A percentile compares a stretch with the other conserved stretches of the same genome.
Conservation (phyloP, 345 rosid species). For the Euclidium syriacum region DNA sequence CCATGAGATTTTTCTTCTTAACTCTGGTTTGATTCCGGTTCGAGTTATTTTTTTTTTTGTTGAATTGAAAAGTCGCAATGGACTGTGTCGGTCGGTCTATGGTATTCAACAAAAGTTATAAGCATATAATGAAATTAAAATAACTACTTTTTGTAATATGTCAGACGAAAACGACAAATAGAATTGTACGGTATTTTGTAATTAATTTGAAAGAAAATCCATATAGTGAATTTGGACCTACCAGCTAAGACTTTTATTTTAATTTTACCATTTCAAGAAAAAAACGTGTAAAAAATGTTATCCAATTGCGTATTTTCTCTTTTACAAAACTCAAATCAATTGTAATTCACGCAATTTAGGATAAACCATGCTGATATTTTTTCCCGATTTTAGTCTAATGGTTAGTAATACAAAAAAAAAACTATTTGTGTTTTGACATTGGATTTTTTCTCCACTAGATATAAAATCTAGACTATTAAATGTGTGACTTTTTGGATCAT, state of each 20-base stretch:
- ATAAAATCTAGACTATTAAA: too few relatives aligned
- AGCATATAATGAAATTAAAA: conserved; percentile 10
- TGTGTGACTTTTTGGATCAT: too few relatives aligned
- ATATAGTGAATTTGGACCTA: conserved; percentile 14
- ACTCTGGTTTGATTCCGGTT: conserved; percentile 7
- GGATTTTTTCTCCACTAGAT: too few relatives aligned
- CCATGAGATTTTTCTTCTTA: neutral
- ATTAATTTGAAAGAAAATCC: neutral
- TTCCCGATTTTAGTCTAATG: neutral
- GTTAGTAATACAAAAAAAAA: too few relatives aligned
- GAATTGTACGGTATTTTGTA: neutral
- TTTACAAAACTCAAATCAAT: neutral
- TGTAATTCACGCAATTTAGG: neutral
- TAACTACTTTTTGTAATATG: neutral
- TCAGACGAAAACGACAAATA: neutral
- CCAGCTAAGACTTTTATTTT: conserved; percentile 5
- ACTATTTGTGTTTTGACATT: too few relatives aligned
- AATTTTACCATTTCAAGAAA: neutral
- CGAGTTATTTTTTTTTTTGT: neutral
- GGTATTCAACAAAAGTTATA: conserved; percentile 14
- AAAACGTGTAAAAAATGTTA: too few relatives aligned
- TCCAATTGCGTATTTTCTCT: neutral
- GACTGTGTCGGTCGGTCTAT: conserved; percentile 24
- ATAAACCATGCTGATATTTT: neutral
- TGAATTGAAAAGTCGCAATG: neutral